These are phyloP conservation scores for Pyrus bretschneideri DNA, from an alignment of 306 rosid genomes.

Conservation along the genomic window DNA sequence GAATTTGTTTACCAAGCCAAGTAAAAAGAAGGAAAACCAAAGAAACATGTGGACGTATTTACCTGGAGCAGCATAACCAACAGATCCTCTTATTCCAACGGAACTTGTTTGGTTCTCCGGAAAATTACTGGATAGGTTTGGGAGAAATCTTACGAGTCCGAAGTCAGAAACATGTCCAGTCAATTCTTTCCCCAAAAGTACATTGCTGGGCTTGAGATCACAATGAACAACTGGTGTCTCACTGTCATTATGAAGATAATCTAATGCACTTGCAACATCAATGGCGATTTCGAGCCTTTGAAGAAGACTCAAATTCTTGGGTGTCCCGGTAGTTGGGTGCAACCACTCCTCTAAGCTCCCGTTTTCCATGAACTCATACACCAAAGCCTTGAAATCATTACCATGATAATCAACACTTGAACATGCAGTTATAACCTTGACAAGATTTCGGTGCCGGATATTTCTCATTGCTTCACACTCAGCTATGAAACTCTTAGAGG, in stretches of 20 bases:
- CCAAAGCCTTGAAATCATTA: constrained; percentile 3
- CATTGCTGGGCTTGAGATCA: constrained; percentile 2
- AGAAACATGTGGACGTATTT: background rate
- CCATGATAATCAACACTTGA: background rate
- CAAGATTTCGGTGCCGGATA: background rate
- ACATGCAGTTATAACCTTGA: constrained; percentile 1
- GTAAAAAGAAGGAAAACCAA: no score
- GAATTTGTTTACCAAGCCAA: no score
- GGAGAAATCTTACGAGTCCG: background rate
- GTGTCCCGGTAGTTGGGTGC: background rate
- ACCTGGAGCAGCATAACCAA: constrained; percentile 8
- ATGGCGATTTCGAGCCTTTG: background rate
- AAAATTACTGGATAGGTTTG: background rate
- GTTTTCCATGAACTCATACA: background rate
- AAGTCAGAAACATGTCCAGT: constrained; percentile 2
- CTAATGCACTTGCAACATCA: background rate
- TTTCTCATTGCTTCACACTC: background rate
- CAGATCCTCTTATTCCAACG: background rate
- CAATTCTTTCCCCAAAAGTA: background rate
- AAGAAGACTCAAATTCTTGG: background rate
- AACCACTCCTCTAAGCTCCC: constrained; percentile 10
- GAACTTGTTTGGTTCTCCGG: background rate
- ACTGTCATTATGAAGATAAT: background rate
- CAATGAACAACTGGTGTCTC: background rate
- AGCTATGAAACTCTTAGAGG: background rate